Conservation (phyloP, 1,284 basidiomycete species). For the Pyrrhoderma lamaoense region DNA sequence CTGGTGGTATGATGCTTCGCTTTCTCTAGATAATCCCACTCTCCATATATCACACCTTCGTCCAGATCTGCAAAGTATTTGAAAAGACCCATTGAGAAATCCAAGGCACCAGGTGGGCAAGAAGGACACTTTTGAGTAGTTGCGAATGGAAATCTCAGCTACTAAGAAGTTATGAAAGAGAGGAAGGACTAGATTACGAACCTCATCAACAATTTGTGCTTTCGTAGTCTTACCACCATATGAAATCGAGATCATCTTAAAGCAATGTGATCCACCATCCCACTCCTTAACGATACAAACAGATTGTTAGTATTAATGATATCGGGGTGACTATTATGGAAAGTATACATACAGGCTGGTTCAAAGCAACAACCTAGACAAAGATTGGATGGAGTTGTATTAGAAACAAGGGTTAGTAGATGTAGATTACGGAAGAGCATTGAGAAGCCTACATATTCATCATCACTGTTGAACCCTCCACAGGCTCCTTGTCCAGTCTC, state of each 20-base stretch:
- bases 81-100: conserved; percentile 45
- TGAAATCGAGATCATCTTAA: conserved; percentile 40
- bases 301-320: background rate
- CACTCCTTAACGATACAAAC: conserved; percentile 23
- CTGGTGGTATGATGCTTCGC: background rate
- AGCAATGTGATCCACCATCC: conserved; percentile 34
- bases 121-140: conserved; percentile 29
- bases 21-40: conserved; percentile 31
- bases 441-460: conserved; percentile 30
- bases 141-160: background rate
- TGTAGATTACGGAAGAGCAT: background rate
- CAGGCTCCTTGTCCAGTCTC: conserved; percentile 33
- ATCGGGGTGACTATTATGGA: background rate
- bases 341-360: conserved; percentile 25
- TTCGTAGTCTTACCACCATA: conserved; percentile 38
- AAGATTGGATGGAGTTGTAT: background rate
- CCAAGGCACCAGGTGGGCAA: conserved; percentile 38
- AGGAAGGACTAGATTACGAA: conserved; percentile 12
- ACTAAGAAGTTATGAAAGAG: background rate
- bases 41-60: conserved; percentile 32
- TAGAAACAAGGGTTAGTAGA: background rate
- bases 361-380: conserved; percentile 33
- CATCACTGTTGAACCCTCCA: conserved; percentile 27
- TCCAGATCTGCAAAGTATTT: conserved; percentile 30
- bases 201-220: conserved; percentile 39